These are phyloP conservation scores for Moesziomyces antarcticus DNA, from an alignment of 1,284 basidiomycete species.

Conservation along the genomic window DNA sequence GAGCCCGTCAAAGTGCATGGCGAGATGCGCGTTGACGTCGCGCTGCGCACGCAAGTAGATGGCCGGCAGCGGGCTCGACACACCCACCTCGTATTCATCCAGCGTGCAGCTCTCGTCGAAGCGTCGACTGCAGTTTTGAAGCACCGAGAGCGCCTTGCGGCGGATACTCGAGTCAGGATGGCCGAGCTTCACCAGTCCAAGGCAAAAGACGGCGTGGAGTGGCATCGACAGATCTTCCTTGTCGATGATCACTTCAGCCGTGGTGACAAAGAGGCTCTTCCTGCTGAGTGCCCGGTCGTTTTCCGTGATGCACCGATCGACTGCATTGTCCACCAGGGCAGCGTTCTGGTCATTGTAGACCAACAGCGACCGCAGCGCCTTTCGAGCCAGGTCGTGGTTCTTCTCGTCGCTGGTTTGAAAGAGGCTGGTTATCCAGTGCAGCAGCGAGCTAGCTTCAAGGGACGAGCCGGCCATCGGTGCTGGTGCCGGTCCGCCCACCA, in stretches of 20 bases:
- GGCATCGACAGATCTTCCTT: conserved; percentile 75
- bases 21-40: conserved; percentile 80
- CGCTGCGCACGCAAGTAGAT: conserved; percentile 85
- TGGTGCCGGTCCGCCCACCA: conserved; percentile 78
- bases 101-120: conserved; percentile 37
- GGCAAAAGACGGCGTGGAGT: conserved; percentile 81
- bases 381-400: conserved; percentile 71
- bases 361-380: conserved; percentile 80
- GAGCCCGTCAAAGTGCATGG: conserved; percentile 80
- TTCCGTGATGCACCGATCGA: conserved; percentile 79
- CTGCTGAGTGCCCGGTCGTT: conserved; percentile 69
- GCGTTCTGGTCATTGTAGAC: conserved; percentile 74
- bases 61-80: conserved; percentile 78
- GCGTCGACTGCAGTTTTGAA: conserved; percentile 75
- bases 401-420: conserved; percentile 67
- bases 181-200: conserved; percentile 86
- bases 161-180: conserved; percentile 78
- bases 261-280: conserved; percentile 79
- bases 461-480: conserved; percentile 78
- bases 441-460: conserved; percentile 69
- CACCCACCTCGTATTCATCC: conserved; percentile 76
- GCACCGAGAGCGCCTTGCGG: conserved; percentile 79
- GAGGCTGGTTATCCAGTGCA: conserved; percentile 70
- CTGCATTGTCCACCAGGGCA: conserved; percentile 77
- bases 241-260: conserved; percentile 79